Conservation (phyloP, 2,329 filamentous ascomycete genomes). For the Trichoderma harzianum region DNA sequence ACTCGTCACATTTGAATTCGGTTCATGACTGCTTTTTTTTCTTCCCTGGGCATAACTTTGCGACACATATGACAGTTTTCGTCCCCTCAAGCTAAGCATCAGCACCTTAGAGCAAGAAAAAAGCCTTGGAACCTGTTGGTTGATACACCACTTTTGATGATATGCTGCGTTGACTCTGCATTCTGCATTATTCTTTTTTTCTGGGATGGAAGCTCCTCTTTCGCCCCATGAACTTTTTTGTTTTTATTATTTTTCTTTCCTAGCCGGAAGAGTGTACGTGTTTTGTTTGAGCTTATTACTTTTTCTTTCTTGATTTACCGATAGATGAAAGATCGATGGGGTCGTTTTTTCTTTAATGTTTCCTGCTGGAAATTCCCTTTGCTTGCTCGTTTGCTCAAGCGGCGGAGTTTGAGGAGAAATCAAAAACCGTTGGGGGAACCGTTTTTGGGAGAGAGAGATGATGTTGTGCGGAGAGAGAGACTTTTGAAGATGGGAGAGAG, state of each 20-base stretch:
- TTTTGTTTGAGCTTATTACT: background rate
- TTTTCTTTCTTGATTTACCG: background rate
- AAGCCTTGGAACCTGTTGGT: conserved; percentile 5
- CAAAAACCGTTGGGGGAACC: background rate
- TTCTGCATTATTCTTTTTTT: background rate
- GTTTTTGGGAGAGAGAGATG: background rate
- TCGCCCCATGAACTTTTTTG: background rate
- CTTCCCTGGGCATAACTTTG: background rate
- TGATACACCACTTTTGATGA: conserved; percentile 9
- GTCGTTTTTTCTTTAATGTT: background rate
- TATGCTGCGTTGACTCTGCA: conserved; percentile 14
- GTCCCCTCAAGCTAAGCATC: background rate
- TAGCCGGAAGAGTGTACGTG: background rate
- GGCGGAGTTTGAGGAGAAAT: conserved; percentile 3
- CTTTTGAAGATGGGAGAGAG: background rate
- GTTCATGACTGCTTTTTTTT: background rate
- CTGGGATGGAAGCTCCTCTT: background rate
- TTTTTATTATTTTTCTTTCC: background rate
- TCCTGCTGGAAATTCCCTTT: background rate
- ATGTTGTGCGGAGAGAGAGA: background rate
- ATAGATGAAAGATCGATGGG: background rate
- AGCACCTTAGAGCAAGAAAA: conserved; percentile 12
- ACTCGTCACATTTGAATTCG: background rate
- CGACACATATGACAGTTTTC: background rate
- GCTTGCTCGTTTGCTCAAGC: background rate